Base-by-base conservation (phyloP, 192 early-diverging fungal genomes). In the Entomortierella lignicola region DNA sequence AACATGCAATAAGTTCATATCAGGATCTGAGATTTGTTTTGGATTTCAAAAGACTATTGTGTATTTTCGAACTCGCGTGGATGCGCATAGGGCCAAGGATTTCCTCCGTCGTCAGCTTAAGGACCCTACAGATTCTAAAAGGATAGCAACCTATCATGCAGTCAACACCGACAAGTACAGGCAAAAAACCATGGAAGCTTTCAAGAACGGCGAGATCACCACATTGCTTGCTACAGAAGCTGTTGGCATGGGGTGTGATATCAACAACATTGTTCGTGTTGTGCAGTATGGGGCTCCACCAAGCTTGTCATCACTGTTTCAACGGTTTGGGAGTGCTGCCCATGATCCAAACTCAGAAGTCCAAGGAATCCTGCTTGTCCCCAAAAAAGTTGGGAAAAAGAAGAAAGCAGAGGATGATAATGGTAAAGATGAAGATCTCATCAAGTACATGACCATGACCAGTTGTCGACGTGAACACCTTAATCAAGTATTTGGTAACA, bases 241-340 rank as follows among this genome's bases (percentile, higher is more conserved):
- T 29, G 58, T 39, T 27, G 68, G 68, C 13, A 70, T 71, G 69
- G 69, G 60, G 0, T 63, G 60, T 30, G 62, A 72, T 41, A 64
- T 72, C 37, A 64, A 25, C 25, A 43, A 72, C 26, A 31, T 72
- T 42, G 3, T 29, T 10, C 55, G 70, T 37, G 70, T 72, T 39
- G 62, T 72, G 12, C 70, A 72, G 48, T 71, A 29, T 53, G 25
- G 43, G 4, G 8, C 4, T 32, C 60, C 60, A 4, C 4, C 39
- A 7, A 56, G 20, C 32, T 4, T 71, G 1, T 43, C 29, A 4
- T 56, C 52, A 4, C 59, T 63, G 7, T 7, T 63, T 18, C 69
- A 71, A 29, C 32, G 60, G 11, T 27, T 63, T 56, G 69, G 60
- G 17, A 57, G 60, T 34, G 59, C 53, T 15, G 60, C 60, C 6